Conservation (phyloP, 179 eudicot species). For the Drosera spatulata region DNA sequence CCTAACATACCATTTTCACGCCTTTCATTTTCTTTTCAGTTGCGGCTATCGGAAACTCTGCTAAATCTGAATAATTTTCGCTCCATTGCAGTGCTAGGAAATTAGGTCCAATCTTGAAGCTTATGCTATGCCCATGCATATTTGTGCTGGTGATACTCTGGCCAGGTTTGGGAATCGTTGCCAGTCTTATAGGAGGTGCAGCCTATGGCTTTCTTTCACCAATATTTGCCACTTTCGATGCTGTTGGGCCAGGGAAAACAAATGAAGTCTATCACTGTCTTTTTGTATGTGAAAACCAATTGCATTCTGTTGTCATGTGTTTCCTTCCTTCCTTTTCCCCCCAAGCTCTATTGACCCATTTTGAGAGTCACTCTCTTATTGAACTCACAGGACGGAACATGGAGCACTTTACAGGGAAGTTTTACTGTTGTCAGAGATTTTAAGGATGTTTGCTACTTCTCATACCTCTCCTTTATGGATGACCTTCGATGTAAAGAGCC, state of each 20-base stretch:
- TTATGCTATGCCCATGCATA: slow-evolving; percentile 44
- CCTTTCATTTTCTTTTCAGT: neutral
- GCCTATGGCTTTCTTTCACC: slow-evolving; percentile 84
- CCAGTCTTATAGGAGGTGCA: slow-evolving; percentile 61
- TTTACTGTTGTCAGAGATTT: slow-evolving; percentile 59
- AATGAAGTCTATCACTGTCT: slow-evolving; percentile 55
- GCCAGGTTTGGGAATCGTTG: slow-evolving; percentile 48
- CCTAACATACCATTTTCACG: slow-evolving; percentile 1
- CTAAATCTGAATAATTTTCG: neutral
- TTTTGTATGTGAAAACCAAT: slow-evolving; percentile 33
- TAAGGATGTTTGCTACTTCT: slow-evolving; percentile 63
- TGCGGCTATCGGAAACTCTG: neutral
- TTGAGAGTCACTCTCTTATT: slow-evolving; percentile 1
- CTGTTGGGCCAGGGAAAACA: slow-evolving; percentile 68
- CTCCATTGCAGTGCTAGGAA: slow-evolving; percentile 52
- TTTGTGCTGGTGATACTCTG: slow-evolving; percentile 37
- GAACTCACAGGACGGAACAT: slow-evolving; percentile 75
- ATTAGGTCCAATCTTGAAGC: slow-evolving; percentile 78
- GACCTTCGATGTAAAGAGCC: slow-evolving; percentile 54
- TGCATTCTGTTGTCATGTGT: neutral
- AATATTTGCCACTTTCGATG: slow-evolving; percentile 75
- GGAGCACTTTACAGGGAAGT: slow-evolving; percentile 52
- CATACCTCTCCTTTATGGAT: slow-evolving; percentile 76
- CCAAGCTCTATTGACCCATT: too few species aligned
- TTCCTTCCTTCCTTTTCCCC: too few species aligned